Percentiles rank a stretch among this genome's conserved stretches.
These are phyloP conservation scores for Podila verticillata DNA, from an alignment of 192 early-diverging fungal species.

Conservation along the genomic window DNA sequence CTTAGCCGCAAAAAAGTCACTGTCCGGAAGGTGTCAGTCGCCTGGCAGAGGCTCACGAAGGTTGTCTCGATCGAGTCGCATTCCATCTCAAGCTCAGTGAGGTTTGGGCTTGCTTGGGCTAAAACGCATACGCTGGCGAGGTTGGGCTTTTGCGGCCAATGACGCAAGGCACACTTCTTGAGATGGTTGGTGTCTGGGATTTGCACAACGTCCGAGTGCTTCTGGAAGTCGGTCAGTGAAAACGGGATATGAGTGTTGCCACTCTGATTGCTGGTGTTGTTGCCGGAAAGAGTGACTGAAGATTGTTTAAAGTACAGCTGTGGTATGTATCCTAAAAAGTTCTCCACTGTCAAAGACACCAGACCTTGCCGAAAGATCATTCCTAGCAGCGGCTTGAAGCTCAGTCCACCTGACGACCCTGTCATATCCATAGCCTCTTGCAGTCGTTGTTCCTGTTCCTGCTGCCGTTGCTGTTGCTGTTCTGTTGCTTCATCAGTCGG, in stretches of 20 bases:
- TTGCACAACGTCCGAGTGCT: background rate
- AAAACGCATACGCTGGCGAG: background rate
- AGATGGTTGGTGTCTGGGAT: background rate
- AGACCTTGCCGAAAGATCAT: constrained; percentile 26
- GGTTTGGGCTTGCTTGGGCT: background rate
- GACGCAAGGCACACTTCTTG: background rate
- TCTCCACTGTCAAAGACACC: constrained; percentile 22
- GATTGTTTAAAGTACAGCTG: background rate
- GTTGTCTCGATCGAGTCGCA: background rate
- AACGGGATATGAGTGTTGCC: background rate
- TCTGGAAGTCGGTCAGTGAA: background rate
- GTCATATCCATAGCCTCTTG: background rate
- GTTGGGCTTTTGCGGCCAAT: background rate
- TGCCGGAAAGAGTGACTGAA: background rate
- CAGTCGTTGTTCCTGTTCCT: background rate
- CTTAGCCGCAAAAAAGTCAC: background rate
- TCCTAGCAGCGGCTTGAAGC: constrained; percentile 23
- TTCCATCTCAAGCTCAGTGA: constrained; percentile 5
- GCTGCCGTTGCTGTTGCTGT: too few relatives aligned
- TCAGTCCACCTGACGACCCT: constrained; percentile 4
- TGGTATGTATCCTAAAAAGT: constrained; percentile 15
- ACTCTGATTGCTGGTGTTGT: background rate
- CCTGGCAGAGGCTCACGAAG: background rate
- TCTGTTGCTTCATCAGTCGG: background rate
- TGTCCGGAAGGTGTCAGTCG: background rate